Base-by-base conservation (phyloP, 768 basidiomycete genomes). In the Naematelia aurantialba region DNA sequence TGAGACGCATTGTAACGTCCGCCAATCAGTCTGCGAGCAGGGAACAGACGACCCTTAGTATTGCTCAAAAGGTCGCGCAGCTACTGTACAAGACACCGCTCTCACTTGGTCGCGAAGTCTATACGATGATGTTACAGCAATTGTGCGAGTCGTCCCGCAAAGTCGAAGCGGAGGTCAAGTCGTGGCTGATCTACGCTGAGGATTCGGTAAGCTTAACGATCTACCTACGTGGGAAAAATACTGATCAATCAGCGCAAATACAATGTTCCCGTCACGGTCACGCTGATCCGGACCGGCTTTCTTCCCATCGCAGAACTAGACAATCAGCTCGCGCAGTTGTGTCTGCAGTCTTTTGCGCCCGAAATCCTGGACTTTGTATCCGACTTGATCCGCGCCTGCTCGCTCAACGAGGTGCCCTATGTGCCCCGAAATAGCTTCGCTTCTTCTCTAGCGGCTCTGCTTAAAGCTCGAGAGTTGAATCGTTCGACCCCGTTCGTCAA, bases 51-150 rank as follows among this genome's bases (percentile, higher is more conserved):
- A 89, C 92, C 0, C 80, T 98, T 58, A 82, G 85, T 67, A 92
- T 96, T 81, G 92, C 94, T 0, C 94, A 99, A 78, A 94, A 96
- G 79, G 88, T 94, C 56, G 94, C 98, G 3, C 93, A 96, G 74
- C 81, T 92, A 30, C 78, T 99, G 58, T 99, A 92, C 81, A 93
- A 93, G 80, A 89, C 89, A 0, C 82, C 83, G 3, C 85, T 85
- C 2, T 86, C 89, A 65, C 82, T 99, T 56, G 91, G 89, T 0
- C 84, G 94, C 54, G 93, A 99, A 75, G 87, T 96, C 10, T 99
- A 91, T 74, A 92, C 91, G 39, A 84, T 87, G 45, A 80, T 99
- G 46, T 80, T 99, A 13, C 88, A 92, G 59, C 87, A 91, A 62
- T 80, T 99, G 44, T 98, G 96, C 74, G 85, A 86, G 61, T 80